Evolutionary conservation across 352 stramenopile genomes (phyloP), one percentile per base, ranked within the genome.

Genomic region (Phytopythium aichiense): DNA sequence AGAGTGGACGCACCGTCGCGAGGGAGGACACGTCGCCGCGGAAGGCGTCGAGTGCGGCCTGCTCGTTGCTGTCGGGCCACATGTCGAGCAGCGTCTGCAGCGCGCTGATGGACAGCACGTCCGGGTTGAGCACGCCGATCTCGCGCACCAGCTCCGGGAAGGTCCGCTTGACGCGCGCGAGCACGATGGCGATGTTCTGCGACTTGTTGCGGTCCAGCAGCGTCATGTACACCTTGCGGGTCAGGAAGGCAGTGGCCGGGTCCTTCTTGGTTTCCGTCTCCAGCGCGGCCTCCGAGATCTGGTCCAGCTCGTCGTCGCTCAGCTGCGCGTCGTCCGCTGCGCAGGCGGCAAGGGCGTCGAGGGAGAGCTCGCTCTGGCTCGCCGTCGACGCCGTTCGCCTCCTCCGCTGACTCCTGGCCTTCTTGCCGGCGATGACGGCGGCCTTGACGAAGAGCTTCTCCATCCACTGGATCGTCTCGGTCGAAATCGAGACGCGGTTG

Each of bases 191-290:
- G 58, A 95, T 91, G 56, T 95, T 93, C 58, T 93, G 86, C 16
- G 84, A 88, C 63, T 93, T 95, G 64, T 95, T 95, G 64, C 81
- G 75, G 53, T 93, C 82, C 56, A 95, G 76, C 43, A 93, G 68
- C 22, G 80, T 74, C 46, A 91, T 73, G 42, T 81, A 77, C 38
- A 84, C 51, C 50, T 84, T 87, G 60, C 79, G 77, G 2, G 68
- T 56, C 16, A 76, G 45, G 25, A 81, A 81, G 0, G 69, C 72
- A 20, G 40, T 61, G 5, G 67, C 66, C 16, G 63, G 59, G 20
- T 73, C 61, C 4, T 67, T 33, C 48, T 73, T 61, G 23, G 60
- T 48, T 28, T 71, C 66, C 18, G 52, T 37, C 50, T 67, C 56
- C 51, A 23, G 33, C 12, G n/a, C 12, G 25, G 42, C 23, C 5